phyloP scores from a whole-genome alignment of 1,284 basidiomycete species.

The Cerrena zonata region DNA sequence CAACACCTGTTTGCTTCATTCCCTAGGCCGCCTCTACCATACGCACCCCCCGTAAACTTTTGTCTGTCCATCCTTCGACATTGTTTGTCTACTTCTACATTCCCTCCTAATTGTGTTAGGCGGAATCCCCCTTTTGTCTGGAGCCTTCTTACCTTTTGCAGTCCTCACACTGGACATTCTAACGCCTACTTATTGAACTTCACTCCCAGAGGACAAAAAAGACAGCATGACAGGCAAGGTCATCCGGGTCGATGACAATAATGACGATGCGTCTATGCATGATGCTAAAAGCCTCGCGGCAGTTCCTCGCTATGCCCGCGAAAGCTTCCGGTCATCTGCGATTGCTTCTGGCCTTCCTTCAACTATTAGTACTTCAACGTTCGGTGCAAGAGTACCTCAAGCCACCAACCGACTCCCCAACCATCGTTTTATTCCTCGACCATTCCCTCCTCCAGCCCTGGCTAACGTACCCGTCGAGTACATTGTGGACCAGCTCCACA shows the following conservation, averaged over 20 bases:
- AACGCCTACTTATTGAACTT: background rate
- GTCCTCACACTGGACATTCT: background rate
- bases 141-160: constrained; percentile 4
- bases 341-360: background rate
- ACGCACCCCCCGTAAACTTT: constrained; percentile 3
- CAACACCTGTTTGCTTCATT: background rate
- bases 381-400: constrained; percentile 5
- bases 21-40: constrained; percentile 1
- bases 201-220: constrained; percentile 5
- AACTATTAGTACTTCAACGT: constrained; percentile 1
- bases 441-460: constrained; percentile 59
- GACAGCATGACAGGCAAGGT: constrained; percentile 3
- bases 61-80: too few species aligned
- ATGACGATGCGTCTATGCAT: background rate
- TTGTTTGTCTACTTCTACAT: background rate
- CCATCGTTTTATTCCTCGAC: constrained; percentile 41
- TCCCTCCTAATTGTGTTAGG: constrained; percentile 1
- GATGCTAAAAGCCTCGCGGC: constrained; percentile 1
- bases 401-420: constrained; percentile 28
- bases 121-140: constrained; percentile 3
- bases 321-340: background rate
- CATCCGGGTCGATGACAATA: constrained; percentile 6
- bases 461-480: constrained; percentile 63
- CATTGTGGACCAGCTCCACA: constrained; percentile 61
- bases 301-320: background rate